phyloP scores from a whole-genome alignment of 73 alveolate species.

The Uronychia setigera region DNA sequence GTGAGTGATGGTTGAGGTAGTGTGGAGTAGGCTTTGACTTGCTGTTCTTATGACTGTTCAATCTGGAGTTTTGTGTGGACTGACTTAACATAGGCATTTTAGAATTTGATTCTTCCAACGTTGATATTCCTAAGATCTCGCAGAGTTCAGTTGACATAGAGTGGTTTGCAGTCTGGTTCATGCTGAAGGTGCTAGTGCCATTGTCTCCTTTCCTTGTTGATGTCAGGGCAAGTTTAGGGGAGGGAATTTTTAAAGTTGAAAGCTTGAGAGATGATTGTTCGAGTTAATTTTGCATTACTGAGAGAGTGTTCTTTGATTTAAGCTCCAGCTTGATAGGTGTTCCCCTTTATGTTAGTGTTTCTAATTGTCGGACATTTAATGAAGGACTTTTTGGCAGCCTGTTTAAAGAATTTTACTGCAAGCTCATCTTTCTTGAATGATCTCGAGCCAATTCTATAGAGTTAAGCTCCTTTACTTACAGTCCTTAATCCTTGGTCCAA shows the following conservation, averaged over 20 bases:
- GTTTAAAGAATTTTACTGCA: not conserved
- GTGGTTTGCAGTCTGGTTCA: not conserved
- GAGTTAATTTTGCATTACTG: too few relatives aligned
- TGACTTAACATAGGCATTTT: not conserved
- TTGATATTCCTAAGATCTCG: not conserved
- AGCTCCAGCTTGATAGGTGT: not conserved
- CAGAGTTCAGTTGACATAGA: not conserved
- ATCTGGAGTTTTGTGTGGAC: not conserved
- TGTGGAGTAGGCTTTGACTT: too few relatives aligned
- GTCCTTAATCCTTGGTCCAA: not conserved
- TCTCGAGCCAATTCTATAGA: not conserved
- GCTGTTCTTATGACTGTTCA: too few relatives aligned
- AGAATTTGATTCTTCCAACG: not conserved
- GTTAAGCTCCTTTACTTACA: not conserved
- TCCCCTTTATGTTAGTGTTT: not conserved
- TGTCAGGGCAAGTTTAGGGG: constrained; percentile 4
- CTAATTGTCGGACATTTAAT: not conserved
- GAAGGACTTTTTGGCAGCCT: not conserved
- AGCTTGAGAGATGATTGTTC: too few relatives aligned
- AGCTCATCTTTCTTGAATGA: not conserved
- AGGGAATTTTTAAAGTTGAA: not conserved
- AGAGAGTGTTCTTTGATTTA: not conserved
- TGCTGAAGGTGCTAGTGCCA: not conserved
- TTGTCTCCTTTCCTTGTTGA: not conserved
- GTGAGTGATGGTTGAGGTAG: not conserved